These are phyloP conservation scores for Acidomyces sp. DNA, from an alignment of 495 filamentous ascomycete species.

Conservation along the genomic window DNA sequence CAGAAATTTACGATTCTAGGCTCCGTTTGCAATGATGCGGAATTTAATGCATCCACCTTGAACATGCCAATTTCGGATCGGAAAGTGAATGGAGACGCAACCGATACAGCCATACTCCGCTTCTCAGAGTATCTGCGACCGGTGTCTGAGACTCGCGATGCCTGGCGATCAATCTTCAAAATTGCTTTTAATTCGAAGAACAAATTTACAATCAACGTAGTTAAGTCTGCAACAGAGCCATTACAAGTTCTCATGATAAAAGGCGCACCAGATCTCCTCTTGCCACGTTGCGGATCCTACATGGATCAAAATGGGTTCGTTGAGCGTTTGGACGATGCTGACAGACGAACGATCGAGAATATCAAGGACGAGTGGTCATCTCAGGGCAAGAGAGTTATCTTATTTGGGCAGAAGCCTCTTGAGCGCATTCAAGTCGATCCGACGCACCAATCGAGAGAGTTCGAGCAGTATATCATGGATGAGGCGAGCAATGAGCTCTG, in stretches of 20 bases:
- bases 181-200: conserved; percentile 68
- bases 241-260: conserved; percentile 52
- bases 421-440: conserved; percentile 23
- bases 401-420: conserved; percentile 44
- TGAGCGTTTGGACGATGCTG: conserved; percentile 30
- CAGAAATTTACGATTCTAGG: conserved; percentile 27
- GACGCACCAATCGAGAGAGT: conserved; percentile 24
- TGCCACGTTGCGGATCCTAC: conserved; percentile 41
- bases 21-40: conserved; percentile 55
- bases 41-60: conserved; percentile 49
- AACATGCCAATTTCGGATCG: conserved; percentile 40
- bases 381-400: conserved; percentile 50
- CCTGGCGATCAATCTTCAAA: conserved; percentile 48
- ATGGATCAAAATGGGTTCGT: conserved; percentile 36
- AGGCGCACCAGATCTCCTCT: conserved; percentile 51
- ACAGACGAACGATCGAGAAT: conserved; percentile 33
- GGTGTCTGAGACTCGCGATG: conserved; percentile 35
- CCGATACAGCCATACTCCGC: conserved; percentile 56
- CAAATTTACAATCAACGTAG: conserved; percentile 51
- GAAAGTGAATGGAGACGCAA: conserved; percentile 56
- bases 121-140: conserved; percentile 47
- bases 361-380: conserved; percentile 50
- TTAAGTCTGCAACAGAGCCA: conserved; percentile 18
- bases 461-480: conserved; percentile 39
- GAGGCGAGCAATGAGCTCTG: conserved; percentile 39